Percentiles rank a stretch among this genome's conserved stretches.
Evolutionary conservation across 2,329 filamentous ascomycete genomes (phyloP).

Genomic region (Dactylellina cionopaga): DNA sequence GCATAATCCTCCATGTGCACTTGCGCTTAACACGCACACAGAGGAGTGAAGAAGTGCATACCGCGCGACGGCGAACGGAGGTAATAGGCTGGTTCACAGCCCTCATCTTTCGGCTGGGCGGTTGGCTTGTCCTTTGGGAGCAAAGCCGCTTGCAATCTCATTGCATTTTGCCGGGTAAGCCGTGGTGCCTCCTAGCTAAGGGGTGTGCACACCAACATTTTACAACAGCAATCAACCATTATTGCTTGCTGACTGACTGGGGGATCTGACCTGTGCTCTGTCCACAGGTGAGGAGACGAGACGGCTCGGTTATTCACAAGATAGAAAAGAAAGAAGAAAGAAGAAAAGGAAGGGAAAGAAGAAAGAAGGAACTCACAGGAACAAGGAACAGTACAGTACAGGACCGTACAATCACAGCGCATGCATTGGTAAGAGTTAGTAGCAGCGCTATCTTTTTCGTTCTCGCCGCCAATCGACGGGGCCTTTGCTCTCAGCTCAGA

Average conservation of each 20-base stretch:
- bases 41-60: constrained; percentile 5
- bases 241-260: constrained; percentile 1
- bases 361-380: too few relatives aligned
- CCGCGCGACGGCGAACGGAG: constrained; percentile 40
- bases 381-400: too few relatives aligned
- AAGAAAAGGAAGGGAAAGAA: constrained; percentile 8
- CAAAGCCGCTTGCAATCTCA: constrained; percentile 23
- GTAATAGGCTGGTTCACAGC: constrained; percentile 21
- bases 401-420: too few relatives aligned
- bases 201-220: constrained; percentile 23
- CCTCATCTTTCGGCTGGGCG: constrained; percentile 41
- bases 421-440: not conserved
- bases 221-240: not conserved
- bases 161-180: constrained; percentile 51
- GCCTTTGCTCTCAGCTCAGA: constrained; percentile 29
- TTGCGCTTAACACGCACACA: constrained; percentile 32
- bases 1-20: constrained; percentile 17
- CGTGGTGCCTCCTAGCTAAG: constrained; percentile 20
- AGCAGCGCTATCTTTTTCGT: constrained; percentile 6
- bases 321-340: constrained; percentile 3
- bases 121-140: constrained; percentile 33
- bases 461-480: constrained; percentile 37
- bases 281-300: constrained; percentile 13
- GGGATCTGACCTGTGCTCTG: not conserved
- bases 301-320: constrained; percentile 41